Conservation (phyloP, 495 filamentous ascomycete species). For the Lasiosphaeria ovina region DNA sequence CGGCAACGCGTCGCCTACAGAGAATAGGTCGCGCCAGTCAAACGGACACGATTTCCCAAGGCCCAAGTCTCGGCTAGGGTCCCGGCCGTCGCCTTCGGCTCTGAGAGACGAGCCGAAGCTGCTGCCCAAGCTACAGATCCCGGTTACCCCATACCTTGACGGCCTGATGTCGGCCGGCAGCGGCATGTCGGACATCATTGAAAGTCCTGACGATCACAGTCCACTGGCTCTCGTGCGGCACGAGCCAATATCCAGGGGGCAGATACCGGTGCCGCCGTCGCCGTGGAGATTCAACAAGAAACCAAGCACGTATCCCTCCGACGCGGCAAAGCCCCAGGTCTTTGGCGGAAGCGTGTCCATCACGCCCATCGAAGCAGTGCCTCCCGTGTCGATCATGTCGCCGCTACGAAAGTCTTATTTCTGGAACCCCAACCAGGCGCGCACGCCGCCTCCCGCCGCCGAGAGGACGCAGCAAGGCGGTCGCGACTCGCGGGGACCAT, state of each 20-base stretch:
- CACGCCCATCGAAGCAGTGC: slow-evolving; percentile 22
- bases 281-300: slow-evolving; percentile 24
- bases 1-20: not conserved
- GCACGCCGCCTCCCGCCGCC: not conserved
- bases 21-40: not conserved
- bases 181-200: slow-evolving; percentile 22
- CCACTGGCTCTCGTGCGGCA: slow-evolving; percentile 1
- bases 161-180: slow-evolving; percentile 17
- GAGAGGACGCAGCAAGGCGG: not conserved
- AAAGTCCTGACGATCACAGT: slow-evolving; percentile 9
- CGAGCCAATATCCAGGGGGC: slow-evolving; percentile 9
- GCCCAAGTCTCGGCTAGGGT: too few species aligned
- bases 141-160: slow-evolving; percentile 6
- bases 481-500: slow-evolving; percentile 7
- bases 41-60: too few species aligned
- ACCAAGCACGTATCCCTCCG: slow-evolving; percentile 19
- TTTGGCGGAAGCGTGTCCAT: slow-evolving; percentile 26
- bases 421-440: slow-evolving; percentile 8
- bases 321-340: slow-evolving; percentile 18
- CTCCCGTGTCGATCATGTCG: not conserved
- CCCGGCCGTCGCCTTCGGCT: too few species aligned
- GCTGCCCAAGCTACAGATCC: slow-evolving; percentile 5
- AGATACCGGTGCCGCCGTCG: slow-evolving; percentile 16
- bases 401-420: slow-evolving; percentile 1
- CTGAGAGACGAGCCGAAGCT: not conserved